These are phyloP conservation scores for Gossypium davidsonii DNA, from an alignment of 441 rosid genomes.

Conservation along the genomic window DNA sequence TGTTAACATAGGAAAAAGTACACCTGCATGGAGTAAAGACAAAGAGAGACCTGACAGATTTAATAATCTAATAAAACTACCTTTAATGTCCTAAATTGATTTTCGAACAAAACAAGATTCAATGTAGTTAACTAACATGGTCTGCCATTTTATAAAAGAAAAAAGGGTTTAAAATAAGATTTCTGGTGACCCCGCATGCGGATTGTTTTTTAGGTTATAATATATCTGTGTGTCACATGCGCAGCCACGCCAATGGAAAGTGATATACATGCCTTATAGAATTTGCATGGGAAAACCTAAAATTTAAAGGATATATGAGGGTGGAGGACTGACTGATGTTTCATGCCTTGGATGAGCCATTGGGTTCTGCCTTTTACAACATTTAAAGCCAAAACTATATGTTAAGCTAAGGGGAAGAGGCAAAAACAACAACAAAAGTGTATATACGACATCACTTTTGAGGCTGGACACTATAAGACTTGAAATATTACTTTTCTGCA, in stretches of 20 bases:
- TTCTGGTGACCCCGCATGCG: conserved; percentile 5
- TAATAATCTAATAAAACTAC: neutral
- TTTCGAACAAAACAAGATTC: conserved; percentile 8
- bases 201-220: conserved; percentile 10
- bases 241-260: conserved; percentile 25
- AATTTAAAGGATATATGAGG: neutral
- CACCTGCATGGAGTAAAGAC: conserved; percentile 7
- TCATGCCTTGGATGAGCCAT: conserved; percentile 16
- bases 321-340: neutral
- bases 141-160: conserved; percentile 39
- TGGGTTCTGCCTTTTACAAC: neutral
- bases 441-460: conserved; percentile 13
- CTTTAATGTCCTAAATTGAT: conserved; percentile 10
- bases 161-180: conserved; percentile 9
- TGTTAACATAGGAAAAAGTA: conserved; percentile 8
- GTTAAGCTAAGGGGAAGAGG: neutral
- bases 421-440: conserved; percentile 9
- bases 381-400: neutral
- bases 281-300: conserved; percentile 23
- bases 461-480: conserved; percentile 25
- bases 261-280: conserved; percentile 17
- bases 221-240: conserved; percentile 24
- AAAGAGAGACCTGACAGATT: conserved; percentile 14
- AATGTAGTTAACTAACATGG: conserved; percentile 21
- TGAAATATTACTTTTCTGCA: neutral